Conservation (phyloP, 805 yeast genomes). For the Dipodascus albidus region DNA sequence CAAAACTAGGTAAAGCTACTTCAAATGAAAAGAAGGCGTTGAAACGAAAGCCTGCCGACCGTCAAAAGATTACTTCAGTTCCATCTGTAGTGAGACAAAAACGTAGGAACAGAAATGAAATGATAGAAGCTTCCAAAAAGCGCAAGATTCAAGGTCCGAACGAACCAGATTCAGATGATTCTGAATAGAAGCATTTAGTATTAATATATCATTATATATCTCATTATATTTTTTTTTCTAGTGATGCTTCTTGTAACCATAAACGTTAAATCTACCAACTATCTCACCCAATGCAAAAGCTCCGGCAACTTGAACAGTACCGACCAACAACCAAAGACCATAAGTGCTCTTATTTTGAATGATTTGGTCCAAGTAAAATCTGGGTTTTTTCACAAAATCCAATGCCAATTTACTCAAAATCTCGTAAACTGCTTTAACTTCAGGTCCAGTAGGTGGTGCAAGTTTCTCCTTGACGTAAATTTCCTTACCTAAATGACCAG, state of each 20-base stretch:
- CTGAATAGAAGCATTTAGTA: neutral
- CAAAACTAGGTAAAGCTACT: constrained; percentile 50
- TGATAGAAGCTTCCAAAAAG: neutral
- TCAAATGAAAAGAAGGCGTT: constrained; percentile 51
- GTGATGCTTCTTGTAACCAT: constrained; percentile 56
- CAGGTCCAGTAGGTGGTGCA: constrained; percentile 75
- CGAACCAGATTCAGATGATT: neutral
- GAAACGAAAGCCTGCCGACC: constrained; percentile 43
- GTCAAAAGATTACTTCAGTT: constrained; percentile 76
- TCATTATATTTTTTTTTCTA: neutral
- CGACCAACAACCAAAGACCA: constrained; percentile 56
- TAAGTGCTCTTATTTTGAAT: constrained; percentile 42
- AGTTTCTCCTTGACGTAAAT: constrained; percentile 87
- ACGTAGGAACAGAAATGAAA: constrained; percentile 1
- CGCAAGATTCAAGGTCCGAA: neutral
- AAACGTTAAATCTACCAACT: constrained; percentile 87
- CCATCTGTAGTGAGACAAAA: constrained; percentile 15
- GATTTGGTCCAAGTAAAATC: constrained; percentile 37
- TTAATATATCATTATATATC: neutral
- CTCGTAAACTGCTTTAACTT: constrained; percentile 66
- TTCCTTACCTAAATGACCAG: constrained; percentile 54
- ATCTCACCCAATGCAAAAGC: constrained; percentile 92
- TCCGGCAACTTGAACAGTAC: constrained; percentile 76
- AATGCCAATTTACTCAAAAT: constrained; percentile 32
- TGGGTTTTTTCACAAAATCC: constrained; percentile 45